Conservation (phyloP, 441 rosid genomes). For the Manihot esculenta region DNA sequence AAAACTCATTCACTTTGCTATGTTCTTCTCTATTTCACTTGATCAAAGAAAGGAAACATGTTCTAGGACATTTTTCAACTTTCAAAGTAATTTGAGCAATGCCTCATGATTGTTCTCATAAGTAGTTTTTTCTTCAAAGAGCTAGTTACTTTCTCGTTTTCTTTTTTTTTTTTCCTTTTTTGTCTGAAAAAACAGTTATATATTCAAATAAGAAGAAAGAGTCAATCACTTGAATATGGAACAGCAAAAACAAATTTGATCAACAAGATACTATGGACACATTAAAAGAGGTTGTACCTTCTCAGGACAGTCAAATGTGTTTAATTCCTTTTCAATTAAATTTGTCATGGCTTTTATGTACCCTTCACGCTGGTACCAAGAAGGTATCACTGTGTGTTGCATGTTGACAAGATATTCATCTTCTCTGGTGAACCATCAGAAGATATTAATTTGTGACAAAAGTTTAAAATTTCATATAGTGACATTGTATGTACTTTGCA, state of each 20-base stretch:
- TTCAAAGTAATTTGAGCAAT: not conserved
- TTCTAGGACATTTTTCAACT: not conserved
- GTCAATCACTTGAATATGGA: not conserved
- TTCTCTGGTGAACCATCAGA: constrained; percentile 54
- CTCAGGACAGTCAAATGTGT: constrained; percentile 61
- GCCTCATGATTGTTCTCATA: not conserved
- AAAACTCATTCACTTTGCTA: too few species aligned
- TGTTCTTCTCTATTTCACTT: not conserved
- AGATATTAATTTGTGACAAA: constrained; percentile 14
- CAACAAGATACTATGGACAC: not conserved
- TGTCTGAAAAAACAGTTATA: not conserved
- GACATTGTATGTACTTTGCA: constrained; percentile 12
- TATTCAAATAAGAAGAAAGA: not conserved
- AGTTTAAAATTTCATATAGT: constrained; percentile 10
- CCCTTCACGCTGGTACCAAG: constrained; percentile 99
- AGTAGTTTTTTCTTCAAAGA: not conserved
- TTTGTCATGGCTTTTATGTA: constrained; percentile 85
- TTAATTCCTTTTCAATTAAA: constrained; percentile 74
- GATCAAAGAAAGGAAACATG: not conserved
- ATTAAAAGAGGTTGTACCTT: constrained; percentile 43
- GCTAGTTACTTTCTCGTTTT: not conserved
- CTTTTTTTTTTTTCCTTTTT: not conserved
- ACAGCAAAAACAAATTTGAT: not conserved
- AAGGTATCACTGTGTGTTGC: constrained; percentile 98
- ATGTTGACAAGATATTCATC: constrained; percentile 97